Evolutionary conservation across 164 flowering plant genomes (phyloP), one percentile per base, ranked within the genome.

Genomic region (Stephania cephalantha): DNA sequence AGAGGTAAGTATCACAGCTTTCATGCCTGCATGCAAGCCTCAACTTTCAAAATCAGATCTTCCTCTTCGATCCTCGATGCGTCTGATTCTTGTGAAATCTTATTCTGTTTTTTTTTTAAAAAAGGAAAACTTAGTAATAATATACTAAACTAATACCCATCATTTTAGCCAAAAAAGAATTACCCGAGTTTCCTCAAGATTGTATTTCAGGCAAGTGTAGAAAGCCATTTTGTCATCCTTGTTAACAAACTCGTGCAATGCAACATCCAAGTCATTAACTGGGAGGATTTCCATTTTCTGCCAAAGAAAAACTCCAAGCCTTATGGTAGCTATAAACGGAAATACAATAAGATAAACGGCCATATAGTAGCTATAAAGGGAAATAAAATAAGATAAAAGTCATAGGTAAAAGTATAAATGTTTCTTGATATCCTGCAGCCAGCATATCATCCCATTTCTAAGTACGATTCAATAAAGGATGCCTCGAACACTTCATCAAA

Each of bases 251-350:
- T 91, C 89, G 29, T 95, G 99, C 55, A 95, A 85, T 68, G 99
- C 98, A 80, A 86, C 89, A 87, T 90, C 95, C 90, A 95, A 80
- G 82, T 95, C 99, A 82, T 84, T 88, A 74, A 95, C 97, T 0
- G 98, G 99, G 74, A 93, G 96, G 71, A 95, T 88, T 87, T 95
- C 99, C 99, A 95, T 95, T 89, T 92, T 93, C 99, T 95, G 94
- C 81, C 46, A 9, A 35, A 35, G 42, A 35, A 35, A 35, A 35
- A 35, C 2, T 4, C 3, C 42, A 35, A 0, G 42, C 42, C 42
- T 35, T 35, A 35, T 35, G 42, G 42, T 35, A 35, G 42, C 42
- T 35, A 35, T 35, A 35, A 35, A 35, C 25, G 42, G 42, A 35
- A 35, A 35, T 35, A 35, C 42, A 35, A 35, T 35, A 35, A 2